Conservation (phyloP, 169 alveolate genomes). For the Plasmodium vivax region DNA sequence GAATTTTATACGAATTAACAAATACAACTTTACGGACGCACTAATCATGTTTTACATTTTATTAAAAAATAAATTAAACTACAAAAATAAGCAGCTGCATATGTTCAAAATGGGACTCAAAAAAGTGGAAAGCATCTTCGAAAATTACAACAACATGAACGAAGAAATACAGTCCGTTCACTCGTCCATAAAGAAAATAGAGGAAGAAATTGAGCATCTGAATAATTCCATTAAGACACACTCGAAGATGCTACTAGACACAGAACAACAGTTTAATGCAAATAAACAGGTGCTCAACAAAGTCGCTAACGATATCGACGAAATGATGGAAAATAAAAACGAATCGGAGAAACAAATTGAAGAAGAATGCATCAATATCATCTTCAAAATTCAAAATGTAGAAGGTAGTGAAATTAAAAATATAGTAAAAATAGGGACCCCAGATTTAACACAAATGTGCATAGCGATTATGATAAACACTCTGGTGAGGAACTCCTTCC, state of each 20-base stretch:
- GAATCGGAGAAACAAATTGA: slow-evolving; percentile 68
- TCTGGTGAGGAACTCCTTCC: slow-evolving; percentile 13
- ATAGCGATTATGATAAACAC: slow-evolving; percentile 64
- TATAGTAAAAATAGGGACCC: slow-evolving; percentile 44
- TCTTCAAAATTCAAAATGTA: slow-evolving; percentile 71
- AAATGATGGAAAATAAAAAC: slow-evolving; percentile 58
- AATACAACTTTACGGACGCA: slow-evolving; percentile 31
- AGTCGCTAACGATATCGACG: slow-evolving; percentile 48
- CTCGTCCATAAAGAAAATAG: not conserved
- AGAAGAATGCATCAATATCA: slow-evolving; percentile 52
- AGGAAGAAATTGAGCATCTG: not conserved
- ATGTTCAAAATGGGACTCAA: slow-evolving; percentile 73
- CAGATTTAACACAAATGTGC: slow-evolving; percentile 14
- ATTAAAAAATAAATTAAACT: slow-evolving; percentile 63
- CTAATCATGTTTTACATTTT: slow-evolving; percentile 60
- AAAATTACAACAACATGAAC: slow-evolving; percentile 54
- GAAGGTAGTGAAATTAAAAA: slow-evolving; percentile 63
- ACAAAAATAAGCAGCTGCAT: slow-evolving; percentile 55
- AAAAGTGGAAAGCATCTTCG: slow-evolving; percentile 27
- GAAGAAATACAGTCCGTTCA: slow-evolving; percentile 34
- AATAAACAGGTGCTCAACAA: slow-evolving; percentile 34
- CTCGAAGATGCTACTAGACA: not conserved
- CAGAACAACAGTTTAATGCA: slow-evolving; percentile 22
- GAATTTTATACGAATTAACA: slow-evolving; percentile 40
- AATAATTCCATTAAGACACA: slow-evolving; percentile 21